Base-by-base conservation (phyloP, 129 eudicot species). In the Sambucus nigra region DNA sequence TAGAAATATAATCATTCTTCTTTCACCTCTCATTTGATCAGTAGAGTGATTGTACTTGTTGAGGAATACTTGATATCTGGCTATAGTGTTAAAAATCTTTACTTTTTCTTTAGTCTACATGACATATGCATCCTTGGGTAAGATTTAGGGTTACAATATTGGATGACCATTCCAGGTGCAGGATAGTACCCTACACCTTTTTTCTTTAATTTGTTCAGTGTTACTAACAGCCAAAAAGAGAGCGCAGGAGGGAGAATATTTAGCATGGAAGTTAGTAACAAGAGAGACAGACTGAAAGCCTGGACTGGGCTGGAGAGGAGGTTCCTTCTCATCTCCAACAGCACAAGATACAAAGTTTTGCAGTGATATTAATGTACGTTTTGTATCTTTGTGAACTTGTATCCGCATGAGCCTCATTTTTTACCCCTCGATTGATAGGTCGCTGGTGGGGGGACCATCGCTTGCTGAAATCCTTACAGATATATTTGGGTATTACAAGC, bases 221-320 rank as follows among this genome's bases (percentile, higher is more conserved):
- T 35, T 47, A 40, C 58, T 53, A 45, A 60, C 56, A 49, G 70
- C 60, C 69, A n/a, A n/a, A 73, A 68, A 73, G 71, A 29, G 66
- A 51, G 70, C 19, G 61, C 59, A 28, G 51, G 56, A 49, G 27
- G 57, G 65, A 71, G 83, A 71, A 71, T 72, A 76, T 81, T 72
- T 80, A 73, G 63, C 81, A 76, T 77, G 61, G 78, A 79, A 79
- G 94, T 79, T 76, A 73, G 84, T 79, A 80, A 65, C 64, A 68
- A 68, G 76, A 61, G 68, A 67, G 76, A 67, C 66, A 72, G 60
- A 69, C 62, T 63, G 61, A 65, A 49, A 59, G 65, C 41, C 49
- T 59, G 23, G 51, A 24, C 53, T 53, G 74, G 48, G 63, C 54
- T 68, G 33, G 53, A 61, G 50, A 52, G 23, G 52, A 20, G 17